Conservation (phyloP, 768 basidiomycete species). For the Mycena albidolilacea region DNA sequence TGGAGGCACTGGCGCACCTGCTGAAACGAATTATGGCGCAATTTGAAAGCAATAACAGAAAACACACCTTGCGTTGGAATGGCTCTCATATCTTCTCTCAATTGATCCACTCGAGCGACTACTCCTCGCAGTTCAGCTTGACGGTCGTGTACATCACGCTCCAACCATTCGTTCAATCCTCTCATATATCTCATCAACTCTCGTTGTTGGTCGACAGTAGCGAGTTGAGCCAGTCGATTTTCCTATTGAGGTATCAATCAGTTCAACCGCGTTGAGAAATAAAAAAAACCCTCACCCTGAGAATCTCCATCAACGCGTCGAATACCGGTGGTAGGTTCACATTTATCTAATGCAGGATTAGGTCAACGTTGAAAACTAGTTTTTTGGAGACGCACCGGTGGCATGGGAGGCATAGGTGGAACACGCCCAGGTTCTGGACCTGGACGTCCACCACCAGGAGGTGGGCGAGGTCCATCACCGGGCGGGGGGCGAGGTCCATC, state of each 20-base stretch:
- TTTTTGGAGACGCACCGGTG: conserved; percentile 61
- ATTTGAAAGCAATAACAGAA: background rate
- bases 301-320: conserved; percentile 77
- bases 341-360: conserved; percentile 60
- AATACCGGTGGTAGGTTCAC: conserved; percentile 76
- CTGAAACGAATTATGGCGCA: background rate
- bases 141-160: conserved; percentile 83
- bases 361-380: background rate
- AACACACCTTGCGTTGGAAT: conserved; percentile 54
- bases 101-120: conserved; percentile 69
- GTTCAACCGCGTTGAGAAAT: conserved; percentile 12
- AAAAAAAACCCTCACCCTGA: conserved; percentile 63
- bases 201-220: conserved; percentile 84
- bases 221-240: conserved; percentile 80
- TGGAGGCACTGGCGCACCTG: conserved; percentile 16
- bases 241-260: conserved; percentile 61
- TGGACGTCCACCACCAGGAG: too few species aligned
- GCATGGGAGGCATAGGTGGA: conserved; percentile 55
- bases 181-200: conserved; percentile 87
- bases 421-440: background rate
- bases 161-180: conserved; percentile 84
- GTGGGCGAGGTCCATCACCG: too few species aligned
- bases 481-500: too few species aligned
- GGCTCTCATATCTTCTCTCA: conserved; percentile 58
- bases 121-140: conserved; percentile 81